Percentiles rank a stretch among this genome's conserved stretches.
Conservation (phyloP, 768 basidiomycete genomes). For the Paxillus ammoniavirescens region DNA sequence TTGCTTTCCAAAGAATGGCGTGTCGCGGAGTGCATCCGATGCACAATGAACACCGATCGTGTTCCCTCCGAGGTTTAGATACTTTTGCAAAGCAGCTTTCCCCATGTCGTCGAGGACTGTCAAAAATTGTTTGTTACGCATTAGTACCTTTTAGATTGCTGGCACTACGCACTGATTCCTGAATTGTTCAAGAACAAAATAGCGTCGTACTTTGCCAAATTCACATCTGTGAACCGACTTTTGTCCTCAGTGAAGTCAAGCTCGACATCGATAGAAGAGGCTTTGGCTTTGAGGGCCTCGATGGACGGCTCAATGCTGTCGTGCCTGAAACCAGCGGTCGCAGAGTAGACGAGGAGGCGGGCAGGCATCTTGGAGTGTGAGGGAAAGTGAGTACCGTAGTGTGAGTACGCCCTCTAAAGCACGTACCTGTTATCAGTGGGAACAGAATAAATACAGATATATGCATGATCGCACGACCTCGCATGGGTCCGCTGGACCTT, state of each 20-base stretch:
- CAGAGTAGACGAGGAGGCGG: slow-evolving; percentile 58
- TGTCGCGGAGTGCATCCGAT: slow-evolving; percentile 57
- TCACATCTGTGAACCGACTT: slow-evolving; percentile 51
- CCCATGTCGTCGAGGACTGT: slow-evolving; percentile 57
- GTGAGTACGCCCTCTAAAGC: not conserved
- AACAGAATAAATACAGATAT: not conserved
- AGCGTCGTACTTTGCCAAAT: slow-evolving; percentile 57
- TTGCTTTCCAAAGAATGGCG: slow-evolving; percentile 55
- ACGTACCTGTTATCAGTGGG: not conserved
- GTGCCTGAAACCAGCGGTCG: slow-evolving; percentile 63
- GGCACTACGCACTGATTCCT: slow-evolving; percentile 55
- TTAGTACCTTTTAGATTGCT: not conserved
- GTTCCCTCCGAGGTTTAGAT: slow-evolving; percentile 66
- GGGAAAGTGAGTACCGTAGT: not conserved
- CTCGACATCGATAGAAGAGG: slow-evolving; percentile 44
- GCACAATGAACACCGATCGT: slow-evolving; percentile 70
- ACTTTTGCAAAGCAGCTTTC: slow-evolving; percentile 60
- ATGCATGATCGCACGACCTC: no score
- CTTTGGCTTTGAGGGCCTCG: slow-evolving; percentile 46
- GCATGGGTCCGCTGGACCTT: no score
- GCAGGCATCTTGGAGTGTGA: slow-evolving; percentile 21
- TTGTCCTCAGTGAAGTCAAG: slow-evolving; percentile 70
- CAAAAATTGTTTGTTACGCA: not conserved
- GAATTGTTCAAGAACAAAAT: slow-evolving; percentile 69
- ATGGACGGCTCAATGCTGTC: slow-evolving; percentile 76